Conservation (phyloP, 2,329 filamentous ascomycete genomes). For the Esteya vermicola region DNA sequence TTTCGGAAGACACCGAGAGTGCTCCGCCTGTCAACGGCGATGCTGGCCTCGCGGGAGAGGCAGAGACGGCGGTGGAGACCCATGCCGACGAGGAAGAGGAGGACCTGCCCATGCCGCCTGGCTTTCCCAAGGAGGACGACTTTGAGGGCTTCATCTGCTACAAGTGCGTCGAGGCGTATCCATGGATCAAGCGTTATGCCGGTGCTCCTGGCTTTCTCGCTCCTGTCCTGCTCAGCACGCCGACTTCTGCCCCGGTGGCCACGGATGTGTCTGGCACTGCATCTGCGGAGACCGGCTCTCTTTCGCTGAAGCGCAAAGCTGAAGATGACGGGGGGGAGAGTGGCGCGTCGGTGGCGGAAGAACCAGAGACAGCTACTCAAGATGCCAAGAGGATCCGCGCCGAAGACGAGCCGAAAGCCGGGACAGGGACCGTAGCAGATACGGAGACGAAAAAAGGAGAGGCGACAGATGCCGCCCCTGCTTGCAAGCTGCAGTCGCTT, state of each 20-base stretch:
- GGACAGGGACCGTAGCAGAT: too few relatives aligned
- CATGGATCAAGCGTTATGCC: constrained; percentile 86
- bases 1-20: constrained; percentile 3
- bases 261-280: constrained; percentile 11
- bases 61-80: too few relatives aligned
- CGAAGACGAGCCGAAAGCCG: neutral
- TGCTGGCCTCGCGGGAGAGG: constrained; percentile 14
- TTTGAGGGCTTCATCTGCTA: constrained; percentile 91
- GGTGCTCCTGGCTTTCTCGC: constrained; percentile 65
- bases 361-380: too few relatives aligned
- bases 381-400: constrained; percentile 32
- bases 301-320: constrained; percentile 45
- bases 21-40: neutral
- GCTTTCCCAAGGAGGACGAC: constrained; percentile 77
- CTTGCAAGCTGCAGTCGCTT: constrained; percentile 49
- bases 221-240: constrained; percentile 50
- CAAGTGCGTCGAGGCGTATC: constrained; percentile 75
- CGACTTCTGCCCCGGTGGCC: too few relatives aligned
- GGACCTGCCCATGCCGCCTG: constrained; percentile 58
- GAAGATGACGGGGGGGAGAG: constrained; percentile 32
- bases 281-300: constrained; percentile 2
- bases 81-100: constrained; percentile 39
- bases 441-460: constrained; percentile 9
- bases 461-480: neutral
- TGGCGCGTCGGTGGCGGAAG: too few relatives aligned